Conservation (phyloP, 345 rosid genomes). For the Populus tremula region DNA sequence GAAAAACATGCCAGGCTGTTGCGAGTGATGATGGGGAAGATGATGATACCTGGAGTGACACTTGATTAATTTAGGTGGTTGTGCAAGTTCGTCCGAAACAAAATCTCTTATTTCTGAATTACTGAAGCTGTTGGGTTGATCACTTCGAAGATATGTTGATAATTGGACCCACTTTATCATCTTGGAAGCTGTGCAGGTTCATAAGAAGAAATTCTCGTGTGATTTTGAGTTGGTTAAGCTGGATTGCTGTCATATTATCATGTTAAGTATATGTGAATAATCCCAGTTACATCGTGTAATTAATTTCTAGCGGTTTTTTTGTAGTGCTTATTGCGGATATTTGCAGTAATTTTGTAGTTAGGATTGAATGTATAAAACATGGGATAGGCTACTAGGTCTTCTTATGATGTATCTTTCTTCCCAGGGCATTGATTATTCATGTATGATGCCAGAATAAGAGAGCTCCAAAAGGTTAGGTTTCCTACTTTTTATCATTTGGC, state of each 20-base stretch:
- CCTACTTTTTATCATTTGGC: not conserved
- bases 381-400: slow-evolving; percentile 12
- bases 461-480: not conserved
- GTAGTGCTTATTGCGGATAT: not conserved
- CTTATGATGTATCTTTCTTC: slow-evolving; percentile 23
- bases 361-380: slow-evolving; percentile 16
- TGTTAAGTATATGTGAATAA: slow-evolving; percentile 32
- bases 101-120: not conserved
- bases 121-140: not conserved
- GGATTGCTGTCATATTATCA: slow-evolving; percentile 16
- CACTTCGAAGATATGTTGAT: not conserved
- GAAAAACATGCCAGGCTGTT: slow-evolving; percentile 56
- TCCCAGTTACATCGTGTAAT: slow-evolving; percentile 27
- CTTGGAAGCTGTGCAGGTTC: not conserved
- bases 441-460: slow-evolving; percentile 8
- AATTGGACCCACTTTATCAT: not conserved
- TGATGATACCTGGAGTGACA: slow-evolving; percentile 81
- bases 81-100: not conserved
- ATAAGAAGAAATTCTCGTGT: not conserved
- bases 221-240: slow-evolving; percentile 10
- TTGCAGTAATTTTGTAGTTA: slow-evolving; percentile 22
- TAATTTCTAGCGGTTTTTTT: slow-evolving; percentile 23
- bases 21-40: slow-evolving; percentile 76
- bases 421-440: slow-evolving; percentile 11
- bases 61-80: slow-evolving; percentile 18